Conservation (phyloP, 345 rosid genomes). For the Angophora floribunda region DNA sequence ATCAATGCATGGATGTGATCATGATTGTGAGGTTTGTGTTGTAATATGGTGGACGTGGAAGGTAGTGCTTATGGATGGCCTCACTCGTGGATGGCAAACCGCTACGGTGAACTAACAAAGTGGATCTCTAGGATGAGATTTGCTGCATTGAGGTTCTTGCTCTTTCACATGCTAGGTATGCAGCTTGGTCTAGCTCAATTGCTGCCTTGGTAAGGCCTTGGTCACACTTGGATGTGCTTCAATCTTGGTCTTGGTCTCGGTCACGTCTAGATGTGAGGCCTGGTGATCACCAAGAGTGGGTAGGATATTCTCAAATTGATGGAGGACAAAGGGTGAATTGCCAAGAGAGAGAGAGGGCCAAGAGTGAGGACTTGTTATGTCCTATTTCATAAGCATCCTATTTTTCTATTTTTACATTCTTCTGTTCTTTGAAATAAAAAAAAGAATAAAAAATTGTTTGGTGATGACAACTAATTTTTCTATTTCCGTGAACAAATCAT, state of each 20-base stretch:
- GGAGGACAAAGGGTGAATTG: not conserved
- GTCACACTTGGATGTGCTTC: not conserved
- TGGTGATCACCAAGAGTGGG: not conserved
- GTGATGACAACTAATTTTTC: not conserved
- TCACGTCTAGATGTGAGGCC: not conserved
- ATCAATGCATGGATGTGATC: not conserved
- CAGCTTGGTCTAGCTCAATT: not conserved
- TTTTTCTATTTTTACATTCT: no score
- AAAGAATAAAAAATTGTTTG: no score
- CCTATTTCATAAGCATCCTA: no score
- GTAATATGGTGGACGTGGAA: not conserved
- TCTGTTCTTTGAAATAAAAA: no score
- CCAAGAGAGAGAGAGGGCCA: not conserved
- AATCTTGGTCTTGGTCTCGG: not conserved
- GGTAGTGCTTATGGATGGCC: not conserved
- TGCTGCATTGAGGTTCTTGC: not conserved
- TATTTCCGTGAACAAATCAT: no score
- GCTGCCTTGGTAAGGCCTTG: not conserved
- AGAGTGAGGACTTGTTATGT: not conserved
- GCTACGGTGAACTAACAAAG: not conserved
- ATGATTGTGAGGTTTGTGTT: not conserved
- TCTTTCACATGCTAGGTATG: not conserved
- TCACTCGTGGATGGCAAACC: not conserved
- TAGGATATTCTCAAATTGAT: not conserved
- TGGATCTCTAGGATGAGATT: not conserved